Conservation (phyloP, 1,284 basidiomycete genomes). For the Puccinia coronata region DNA sequence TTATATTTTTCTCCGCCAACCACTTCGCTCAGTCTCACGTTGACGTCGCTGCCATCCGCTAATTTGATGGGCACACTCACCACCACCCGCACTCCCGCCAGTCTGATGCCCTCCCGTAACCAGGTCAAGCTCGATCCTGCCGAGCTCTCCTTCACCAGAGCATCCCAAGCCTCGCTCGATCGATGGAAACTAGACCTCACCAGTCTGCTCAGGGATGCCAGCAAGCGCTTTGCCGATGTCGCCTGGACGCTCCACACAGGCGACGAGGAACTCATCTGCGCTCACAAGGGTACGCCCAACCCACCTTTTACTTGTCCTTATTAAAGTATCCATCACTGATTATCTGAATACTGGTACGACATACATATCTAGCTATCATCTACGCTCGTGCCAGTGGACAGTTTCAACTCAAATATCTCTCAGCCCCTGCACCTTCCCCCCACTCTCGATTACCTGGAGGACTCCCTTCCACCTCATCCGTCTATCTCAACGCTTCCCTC, state of each 20-base stretch:
- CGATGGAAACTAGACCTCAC: conserved; percentile 65
- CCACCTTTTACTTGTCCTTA: neutral
- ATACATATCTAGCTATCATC: conserved; percentile 37
- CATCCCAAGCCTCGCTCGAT: conserved; percentile 28
- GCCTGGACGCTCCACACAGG: conserved; percentile 66
- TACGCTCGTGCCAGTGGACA: conserved; percentile 48
- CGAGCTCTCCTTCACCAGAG: conserved; percentile 21
- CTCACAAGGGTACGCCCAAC: conserved; percentile 82
- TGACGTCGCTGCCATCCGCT: too few species aligned
- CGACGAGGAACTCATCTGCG: conserved; percentile 64
- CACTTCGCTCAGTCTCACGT: too few species aligned
- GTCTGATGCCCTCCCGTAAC: neutral
- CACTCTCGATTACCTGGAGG: conserved; percentile 42
- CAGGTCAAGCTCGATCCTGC: conserved; percentile 25
- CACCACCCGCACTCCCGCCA: neutral
- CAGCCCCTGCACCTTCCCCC: conserved; percentile 31
- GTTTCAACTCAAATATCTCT: conserved; percentile 50
- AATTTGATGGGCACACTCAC: conserved; percentile 12
- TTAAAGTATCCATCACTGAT: neutral
- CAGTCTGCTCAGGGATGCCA: conserved; percentile 72
- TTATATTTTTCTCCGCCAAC: too few species aligned
- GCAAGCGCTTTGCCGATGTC: conserved; percentile 86
- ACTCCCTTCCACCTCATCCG: conserved; percentile 24
- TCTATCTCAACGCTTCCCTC: conserved; percentile 24
- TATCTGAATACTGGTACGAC: neutral